Evolutionary conservation across 345 rosid species (phyloP).

Genomic region (Adansonia digitata): DNA sequence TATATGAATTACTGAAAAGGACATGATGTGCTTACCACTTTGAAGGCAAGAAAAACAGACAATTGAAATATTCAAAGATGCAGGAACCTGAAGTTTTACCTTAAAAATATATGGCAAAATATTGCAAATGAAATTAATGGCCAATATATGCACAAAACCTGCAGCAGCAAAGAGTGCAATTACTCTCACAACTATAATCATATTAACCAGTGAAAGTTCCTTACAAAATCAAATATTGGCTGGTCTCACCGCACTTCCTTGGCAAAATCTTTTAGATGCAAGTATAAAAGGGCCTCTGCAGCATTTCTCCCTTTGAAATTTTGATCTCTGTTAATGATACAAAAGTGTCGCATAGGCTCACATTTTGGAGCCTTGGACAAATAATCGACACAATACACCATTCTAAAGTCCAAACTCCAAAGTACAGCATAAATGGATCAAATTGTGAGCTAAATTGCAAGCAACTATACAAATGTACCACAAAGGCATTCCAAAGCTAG

Average conservation of each 20-base stretch:
- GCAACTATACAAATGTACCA: not conserved
- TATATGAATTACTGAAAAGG: not conserved
- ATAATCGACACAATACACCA: not conserved
- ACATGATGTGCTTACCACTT: not conserved
- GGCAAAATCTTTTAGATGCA: not conserved
- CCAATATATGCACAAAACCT: not conserved
- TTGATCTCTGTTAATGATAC: not conserved
- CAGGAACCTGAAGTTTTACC: not conserved
- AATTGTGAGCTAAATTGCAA: not conserved
- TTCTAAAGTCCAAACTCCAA: not conserved
- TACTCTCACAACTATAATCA: not conserved
- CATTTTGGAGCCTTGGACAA: slow-evolving; percentile 4
- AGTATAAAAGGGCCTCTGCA: not conserved
- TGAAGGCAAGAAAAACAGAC: not conserved
- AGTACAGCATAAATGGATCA: not conserved
- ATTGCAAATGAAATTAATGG: not conserved
- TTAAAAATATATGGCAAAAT: not conserved
- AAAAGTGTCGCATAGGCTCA: not conserved
- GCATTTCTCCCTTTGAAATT: not conserved
- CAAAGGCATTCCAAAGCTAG: not conserved
- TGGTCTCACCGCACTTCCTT: not conserved
- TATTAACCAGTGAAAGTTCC: not conserved
- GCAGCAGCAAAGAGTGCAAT: not conserved
- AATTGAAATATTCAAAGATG: not conserved
- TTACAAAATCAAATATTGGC: not conserved